Evolutionary conservation across 2,329 filamentous ascomycete species (phyloP).

Genomic region (Lachnellula occidentalis): DNA sequence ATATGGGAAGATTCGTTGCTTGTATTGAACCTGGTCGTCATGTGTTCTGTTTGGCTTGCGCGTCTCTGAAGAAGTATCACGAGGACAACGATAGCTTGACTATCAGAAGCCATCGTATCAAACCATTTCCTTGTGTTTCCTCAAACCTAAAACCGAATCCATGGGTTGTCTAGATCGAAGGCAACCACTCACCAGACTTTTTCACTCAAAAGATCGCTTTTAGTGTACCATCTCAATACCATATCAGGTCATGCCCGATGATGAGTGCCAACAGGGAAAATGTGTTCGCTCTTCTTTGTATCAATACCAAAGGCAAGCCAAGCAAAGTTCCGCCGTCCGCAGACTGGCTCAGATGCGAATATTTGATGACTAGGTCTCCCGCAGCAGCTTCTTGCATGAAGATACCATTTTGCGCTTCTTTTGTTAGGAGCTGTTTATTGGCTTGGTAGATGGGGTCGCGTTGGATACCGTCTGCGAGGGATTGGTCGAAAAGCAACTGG

Average conservation of each 20-base stretch:
- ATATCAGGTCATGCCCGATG: neutral
- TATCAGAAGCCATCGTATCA: neutral
- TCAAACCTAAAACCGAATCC: neutral
- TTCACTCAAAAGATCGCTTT: neutral
- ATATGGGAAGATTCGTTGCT: neutral
- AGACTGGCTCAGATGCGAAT: conserved; percentile 48
- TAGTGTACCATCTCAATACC: neutral
- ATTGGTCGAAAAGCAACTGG: conserved; percentile 59
- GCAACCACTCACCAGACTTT: neutral
- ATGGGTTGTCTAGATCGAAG: neutral
- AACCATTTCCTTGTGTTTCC: neutral
- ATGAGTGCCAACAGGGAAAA: neutral
- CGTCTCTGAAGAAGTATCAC: neutral
- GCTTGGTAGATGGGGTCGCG: conserved; percentile 39
- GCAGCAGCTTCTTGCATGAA: conserved; percentile 40
- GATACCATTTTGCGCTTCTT: conserved; percentile 43
- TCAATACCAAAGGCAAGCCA: conserved; percentile 48
- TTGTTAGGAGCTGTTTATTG: conserved; percentile 42
- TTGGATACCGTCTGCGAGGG: conserved; percentile 48
- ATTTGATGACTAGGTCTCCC: conserved; percentile 49
- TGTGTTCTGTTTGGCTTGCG: neutral
- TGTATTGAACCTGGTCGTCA: neutral
- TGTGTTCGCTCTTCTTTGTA: neutral
- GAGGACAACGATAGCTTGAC: neutral
- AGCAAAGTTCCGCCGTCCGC: conserved; percentile 45